Conservation (phyloP, 306 rosid genomes). For the Myrica gale region DNA sequence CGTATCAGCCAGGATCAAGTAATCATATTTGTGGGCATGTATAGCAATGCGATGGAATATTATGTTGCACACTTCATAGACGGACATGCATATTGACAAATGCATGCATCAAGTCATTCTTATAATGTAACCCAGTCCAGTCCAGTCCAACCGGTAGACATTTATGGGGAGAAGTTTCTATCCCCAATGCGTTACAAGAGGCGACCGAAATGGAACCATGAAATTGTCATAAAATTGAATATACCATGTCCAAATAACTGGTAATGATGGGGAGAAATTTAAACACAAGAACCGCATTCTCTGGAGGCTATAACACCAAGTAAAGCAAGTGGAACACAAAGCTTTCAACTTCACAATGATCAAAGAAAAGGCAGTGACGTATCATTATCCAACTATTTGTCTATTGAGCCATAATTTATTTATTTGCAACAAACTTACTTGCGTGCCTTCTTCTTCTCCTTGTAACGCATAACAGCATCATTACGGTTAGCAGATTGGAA, state of each 20-base stretch:
- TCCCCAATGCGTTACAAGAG: neutral
- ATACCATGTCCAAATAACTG: neutral
- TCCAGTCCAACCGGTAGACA: neutral
- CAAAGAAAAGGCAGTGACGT: neutral
- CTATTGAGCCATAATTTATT: slow-evolving; percentile 4
- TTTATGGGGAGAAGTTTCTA: slow-evolving; percentile 2
- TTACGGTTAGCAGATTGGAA: slow-evolving; percentile 74
- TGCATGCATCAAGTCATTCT: neutral
- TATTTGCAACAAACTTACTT: slow-evolving; percentile 51
- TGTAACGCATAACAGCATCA: slow-evolving; percentile 90
- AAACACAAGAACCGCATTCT: neutral
- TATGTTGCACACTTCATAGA: neutral
- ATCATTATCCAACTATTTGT: neutral
- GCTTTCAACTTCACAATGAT: slow-evolving; percentile 18
- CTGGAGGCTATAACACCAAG: neutral
- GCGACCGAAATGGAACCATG: slow-evolving; percentile 5
- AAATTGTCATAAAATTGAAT: neutral
- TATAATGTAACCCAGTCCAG: slow-evolving; percentile 2
- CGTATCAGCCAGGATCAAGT: slow-evolving; percentile 4
- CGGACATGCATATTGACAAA: neutral
- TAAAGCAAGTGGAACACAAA: slow-evolving; percentile 16
- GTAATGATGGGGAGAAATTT: neutral
- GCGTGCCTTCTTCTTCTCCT: slow-evolving; percentile 88
- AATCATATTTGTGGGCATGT: neutral
- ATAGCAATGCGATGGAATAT: neutral